Evolutionary conservation across 495 filamentous ascomycete genomes (phyloP), one percentile per base, ranked within the genome.

Genomic region (Aspergillus sclerotiicarbonarius): DNA sequence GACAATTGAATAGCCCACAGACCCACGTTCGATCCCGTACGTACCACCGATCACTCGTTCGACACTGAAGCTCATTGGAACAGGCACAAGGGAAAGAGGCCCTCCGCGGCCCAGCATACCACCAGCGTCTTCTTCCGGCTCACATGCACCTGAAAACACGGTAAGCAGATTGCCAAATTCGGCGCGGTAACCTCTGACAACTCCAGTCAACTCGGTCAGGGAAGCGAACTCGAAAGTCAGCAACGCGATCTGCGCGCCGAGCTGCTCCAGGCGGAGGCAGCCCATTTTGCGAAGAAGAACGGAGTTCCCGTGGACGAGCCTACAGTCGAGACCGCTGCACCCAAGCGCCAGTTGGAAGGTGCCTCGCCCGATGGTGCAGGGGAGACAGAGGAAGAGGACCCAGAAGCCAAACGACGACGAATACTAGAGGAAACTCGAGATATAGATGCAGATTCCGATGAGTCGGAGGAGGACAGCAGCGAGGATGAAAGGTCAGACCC

Each of bases 1-100:
- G 57, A 80, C 57, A 15, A 30, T 52, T 21, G 25, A 39, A 67
- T 66, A 80, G 83, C 83, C 33, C 90, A 94, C 65, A 85, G 92
- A 71, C 92, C 92, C 58, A 97, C 92, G 0, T 97, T 97, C 64
- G 92, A 97, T 69, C 92, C 92, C 57, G 89, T 90, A 84, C 51
- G 82, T 73, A 64, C 51, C 20, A 46, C 55, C 47, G 33, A 31
- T 45, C 55, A 10, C 13, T 9, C 20, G 31, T 16, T 15, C 41
- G 48, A 10, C 29, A 37, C 44, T 16, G 58, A 62, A 60, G 57
- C 66, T 69, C 32, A 71, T 64, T 37, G 18, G 54, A 21, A 56
- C 58, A 92, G 89, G 92, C 94, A 41, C 87, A 87, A 69, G 94
- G 95, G 62, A 96, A 96, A 82, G 94, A 98, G 71, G 90, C 92